Evolutionary conservation across 306 rosid species (phyloP).

Genomic region (Astragalus glycyphyllos): DNA sequence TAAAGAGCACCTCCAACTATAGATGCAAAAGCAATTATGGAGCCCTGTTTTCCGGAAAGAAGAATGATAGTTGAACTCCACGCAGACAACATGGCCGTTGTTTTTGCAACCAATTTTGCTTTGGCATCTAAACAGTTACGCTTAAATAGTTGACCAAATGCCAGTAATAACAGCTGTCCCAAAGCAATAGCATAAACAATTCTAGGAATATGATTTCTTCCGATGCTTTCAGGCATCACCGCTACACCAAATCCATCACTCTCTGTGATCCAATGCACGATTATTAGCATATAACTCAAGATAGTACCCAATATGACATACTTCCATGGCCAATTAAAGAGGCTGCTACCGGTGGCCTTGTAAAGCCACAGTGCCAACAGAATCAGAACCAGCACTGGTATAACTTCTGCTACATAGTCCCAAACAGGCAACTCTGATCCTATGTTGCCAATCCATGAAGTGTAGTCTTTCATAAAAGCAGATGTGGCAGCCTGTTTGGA

Average conservation of each 20-base stretch:
- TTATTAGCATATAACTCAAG: slow-evolving; percentile 69
- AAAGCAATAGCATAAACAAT: slow-evolving; percentile 69
- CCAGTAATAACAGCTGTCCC: slow-evolving; percentile 71
- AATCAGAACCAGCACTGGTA: slow-evolving; percentile 66
- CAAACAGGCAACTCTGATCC: slow-evolving; percentile 60
- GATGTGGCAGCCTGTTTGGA: slow-evolving; percentile 67
- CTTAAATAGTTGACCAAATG: slow-evolving; percentile 53
- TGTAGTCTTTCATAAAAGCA: slow-evolving; percentile 14
- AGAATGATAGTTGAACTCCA: slow-evolving; percentile 84
- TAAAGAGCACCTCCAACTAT: slow-evolving; percentile 71
- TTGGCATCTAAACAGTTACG: slow-evolving; percentile 48
- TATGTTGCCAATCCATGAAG: slow-evolving; percentile 72
- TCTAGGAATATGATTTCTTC: slow-evolving; percentile 71
- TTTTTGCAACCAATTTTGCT: slow-evolving; percentile 54
- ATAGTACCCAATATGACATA: slow-evolving; percentile 57
- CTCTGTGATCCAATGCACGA: slow-evolving; percentile 70
- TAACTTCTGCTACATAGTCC: slow-evolving; percentile 62
- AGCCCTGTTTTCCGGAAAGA: slow-evolving; percentile 92
- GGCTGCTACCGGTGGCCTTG: slow-evolving; percentile 53
- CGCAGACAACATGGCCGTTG: slow-evolving; percentile 69
- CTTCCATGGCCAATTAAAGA: slow-evolving; percentile 60
- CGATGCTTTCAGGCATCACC: slow-evolving; percentile 52
- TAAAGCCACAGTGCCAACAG: slow-evolving; percentile 68
- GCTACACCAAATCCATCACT: slow-evolving; percentile 50
- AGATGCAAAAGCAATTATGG: slow-evolving; percentile 68